Conservation (phyloP, 2,329 filamentous ascomycete species). For the Apiospora marii region DNA sequence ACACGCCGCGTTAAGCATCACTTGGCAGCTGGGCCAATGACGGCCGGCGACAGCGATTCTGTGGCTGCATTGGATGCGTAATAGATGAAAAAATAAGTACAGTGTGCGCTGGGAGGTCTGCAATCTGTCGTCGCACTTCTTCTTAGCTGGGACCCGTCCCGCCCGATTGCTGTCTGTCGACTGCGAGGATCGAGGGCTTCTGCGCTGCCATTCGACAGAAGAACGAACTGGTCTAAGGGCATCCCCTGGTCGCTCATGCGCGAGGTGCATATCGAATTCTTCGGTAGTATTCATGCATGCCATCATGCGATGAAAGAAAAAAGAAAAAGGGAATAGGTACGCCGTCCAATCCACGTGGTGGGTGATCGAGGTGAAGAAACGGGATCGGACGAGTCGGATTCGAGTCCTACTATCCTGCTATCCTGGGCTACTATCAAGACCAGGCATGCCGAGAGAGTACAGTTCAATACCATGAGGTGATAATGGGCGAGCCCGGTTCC, state of each 20-base stretch:
- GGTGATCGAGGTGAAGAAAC: neutral
- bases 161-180: conserved; percentile 19
- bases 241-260: conserved; percentile 18
- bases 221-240: neutral
- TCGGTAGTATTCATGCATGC: conserved; percentile 18
- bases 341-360: conserved; percentile 17
- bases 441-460: neutral
- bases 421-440: neutral
- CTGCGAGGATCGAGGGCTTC: conserved; percentile 19
- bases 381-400: conserved; percentile 20
- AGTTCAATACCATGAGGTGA: neutral
- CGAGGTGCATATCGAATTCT: conserved; percentile 2
- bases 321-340: neutral
- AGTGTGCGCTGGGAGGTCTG: neutral
- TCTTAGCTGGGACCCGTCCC: conserved; percentile 14
- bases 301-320: neutral
- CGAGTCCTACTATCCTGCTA: neutral
- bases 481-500: neutral
- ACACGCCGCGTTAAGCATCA: conserved; percentile 36
- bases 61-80: conserved; percentile 34
- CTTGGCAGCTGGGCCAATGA: conserved; percentile 33
- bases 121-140: neutral
- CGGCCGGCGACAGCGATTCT: conserved; percentile 31
- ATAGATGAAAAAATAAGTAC: conserved; percentile 7
- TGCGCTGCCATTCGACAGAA: conserved; percentile 15